A percentile compares a stretch with the other conserved stretches of the same genome.
Evolutionary conservation across 441 rosid genomes (phyloP).

Genomic region (Kokia cookei): DNA sequence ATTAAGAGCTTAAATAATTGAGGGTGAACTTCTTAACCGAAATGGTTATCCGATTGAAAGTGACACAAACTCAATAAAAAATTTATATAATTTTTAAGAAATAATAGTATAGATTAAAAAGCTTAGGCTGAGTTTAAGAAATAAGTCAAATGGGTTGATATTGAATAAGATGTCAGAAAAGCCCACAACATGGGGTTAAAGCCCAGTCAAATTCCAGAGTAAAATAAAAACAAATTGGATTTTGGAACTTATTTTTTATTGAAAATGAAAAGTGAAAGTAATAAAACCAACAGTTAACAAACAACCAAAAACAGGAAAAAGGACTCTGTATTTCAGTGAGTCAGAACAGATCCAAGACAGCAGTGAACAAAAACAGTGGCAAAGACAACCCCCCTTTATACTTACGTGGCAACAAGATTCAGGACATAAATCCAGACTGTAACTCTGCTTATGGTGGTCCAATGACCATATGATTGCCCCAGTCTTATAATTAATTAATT

Average conservation of each 20-base stretch:
- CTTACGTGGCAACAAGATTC: conserved; percentile 4
- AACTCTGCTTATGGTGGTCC: background rate
- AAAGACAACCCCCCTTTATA: background rate
- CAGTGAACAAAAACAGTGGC: background rate
- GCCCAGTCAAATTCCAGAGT: background rate
- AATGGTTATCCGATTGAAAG: no score
- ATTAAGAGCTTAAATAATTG: no score
- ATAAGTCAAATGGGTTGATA: no score
- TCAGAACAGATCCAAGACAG: background rate
- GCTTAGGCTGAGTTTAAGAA: no score
- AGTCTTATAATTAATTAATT: background rate
- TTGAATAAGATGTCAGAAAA: background rate
- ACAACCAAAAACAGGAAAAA: background rate
- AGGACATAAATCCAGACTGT: background rate
- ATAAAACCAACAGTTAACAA: background rate
- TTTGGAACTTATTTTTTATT: background rate
- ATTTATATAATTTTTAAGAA: no score
- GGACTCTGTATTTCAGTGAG: background rate
- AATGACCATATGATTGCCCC: conserved; percentile 2
- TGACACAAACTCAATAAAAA: no score
- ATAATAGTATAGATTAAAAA: no score
- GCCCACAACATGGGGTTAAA: background rate
- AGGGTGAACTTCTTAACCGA: no score
- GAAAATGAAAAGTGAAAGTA: background rate
- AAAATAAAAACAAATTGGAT: background rate